Evolutionary conservation across 495 filamentous ascomycete genomes (phyloP), one percentile per base, ranked within the genome.

Genomic region (Aspergillus ostianus): DNA sequence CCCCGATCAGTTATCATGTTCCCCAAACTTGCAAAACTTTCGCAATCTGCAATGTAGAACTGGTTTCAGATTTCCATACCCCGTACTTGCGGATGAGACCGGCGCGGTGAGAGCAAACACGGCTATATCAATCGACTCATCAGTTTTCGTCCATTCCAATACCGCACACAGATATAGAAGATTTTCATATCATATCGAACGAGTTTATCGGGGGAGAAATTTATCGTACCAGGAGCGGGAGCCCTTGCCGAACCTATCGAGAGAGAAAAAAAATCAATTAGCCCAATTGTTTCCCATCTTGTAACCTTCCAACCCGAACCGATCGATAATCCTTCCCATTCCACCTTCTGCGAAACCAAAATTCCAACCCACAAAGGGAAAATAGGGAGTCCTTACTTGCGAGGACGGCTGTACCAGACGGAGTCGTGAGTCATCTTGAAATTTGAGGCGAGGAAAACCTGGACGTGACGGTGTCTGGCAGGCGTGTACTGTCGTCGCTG

Each of bases 81-180:
- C 93, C 93, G 84, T 97, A 97, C 82, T 97, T 97, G 84, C 92
- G 90, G 86, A 97, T 93, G 62, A 97, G 84, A 91, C 92, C 92
- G 67, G 91, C 93, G 72, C 82, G 83, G 88, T 97, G 91, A 65
- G 90, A 87, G 87, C 92, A 97, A 81, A 97, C 92, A 75, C 92
- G 93, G 88, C 92, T 94, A 69, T 81, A 62, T 59, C 59, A 50
- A 47, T 57, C 55, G 23, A 65, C 67, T 67, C 70, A 67, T 70
- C 56, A 73, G 47, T 59, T 48, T 32, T 27, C 46, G 20, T 52
- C 54, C 49, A 20, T 41, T 59, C 47, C 57, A 53, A 55, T 30
- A 51, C 21, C n/a, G 47, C 23, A 41, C 36, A 41, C 48, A 23
- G 52, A 44, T 10, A 44, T 21, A 29, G 17, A 29, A 41, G 1